Base-by-base conservation (phyloP, 176 grass and related monocot species). In the Hordeum vulgare region DNA sequence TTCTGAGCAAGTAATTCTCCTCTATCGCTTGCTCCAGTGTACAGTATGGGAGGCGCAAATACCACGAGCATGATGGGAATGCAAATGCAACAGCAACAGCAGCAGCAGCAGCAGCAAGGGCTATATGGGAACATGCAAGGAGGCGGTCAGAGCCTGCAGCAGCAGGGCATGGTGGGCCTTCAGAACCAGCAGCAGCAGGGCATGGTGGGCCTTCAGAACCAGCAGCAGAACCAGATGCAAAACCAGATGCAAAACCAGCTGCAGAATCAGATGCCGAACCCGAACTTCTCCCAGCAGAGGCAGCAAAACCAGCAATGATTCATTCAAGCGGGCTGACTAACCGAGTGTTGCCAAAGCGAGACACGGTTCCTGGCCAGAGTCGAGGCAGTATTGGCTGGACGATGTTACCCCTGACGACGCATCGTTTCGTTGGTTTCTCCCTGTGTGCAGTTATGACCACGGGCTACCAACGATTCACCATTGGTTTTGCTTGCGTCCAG, bases 31-130 rank as follows among this genome's bases (percentile, higher is more conserved):
- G 25, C 45, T 85, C 66, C 33, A 94, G 96, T 98, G 96, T 98
- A 92, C 23, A 83, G 87, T 14, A 92, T 98, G 91, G 91, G 89
- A 36, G 73, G 76, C 42, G 45, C 89, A 62, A 98, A 95, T 65
- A 82, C 89, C 70, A 70, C 74, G 24, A 75, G 41, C 74, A 89
- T 98, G 91, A 86, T 98, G 85, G 91, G 93, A 71, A 95, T 95
- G 85, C 88, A 89, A 51, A 51, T 51, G 47, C 47, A 90, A 56
- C 95, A 97, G 15, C 91, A 94, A 18, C 67, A 71, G 82, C 89
- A 90, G 74, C 94, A 97, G 27, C 91, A 94, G 54, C 88, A 91
- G 58, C 95, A 94, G 77, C 95, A 94, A 86, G 90, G 92, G 76
- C 70, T 90, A 41, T 94, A 90, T 35, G 88, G 87, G 20, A 97